phyloP scores from a whole-genome alignment of 768 basidiomycete genomes.

The Boletus sensibilis region DNA sequence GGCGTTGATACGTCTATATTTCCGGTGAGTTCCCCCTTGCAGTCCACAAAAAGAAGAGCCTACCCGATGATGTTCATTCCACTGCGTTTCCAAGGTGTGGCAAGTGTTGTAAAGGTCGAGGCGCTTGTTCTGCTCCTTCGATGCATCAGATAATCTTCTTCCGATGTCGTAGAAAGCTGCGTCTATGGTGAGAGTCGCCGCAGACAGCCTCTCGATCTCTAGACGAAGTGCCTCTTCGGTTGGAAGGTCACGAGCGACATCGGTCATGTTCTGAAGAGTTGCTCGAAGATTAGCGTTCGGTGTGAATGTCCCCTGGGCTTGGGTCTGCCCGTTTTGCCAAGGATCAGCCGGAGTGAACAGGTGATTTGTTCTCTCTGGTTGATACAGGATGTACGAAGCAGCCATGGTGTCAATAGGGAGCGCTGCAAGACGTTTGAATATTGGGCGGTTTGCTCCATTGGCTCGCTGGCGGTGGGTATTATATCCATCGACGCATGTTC shows the following conservation, averaged over 20 bases:
- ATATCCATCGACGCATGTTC: slow-evolving; percentile 6
- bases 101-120: slow-evolving; percentile 13
- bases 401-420: slow-evolving; percentile 5
- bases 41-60: background rate
- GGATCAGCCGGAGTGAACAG: background rate
- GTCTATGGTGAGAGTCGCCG: slow-evolving; percentile 18
- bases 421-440: background rate
- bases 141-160: slow-evolving; percentile 6
- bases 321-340: background rate
- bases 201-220: slow-evolving; percentile 18
- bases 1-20: slow-evolving; percentile 12
- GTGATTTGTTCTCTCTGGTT: background rate
- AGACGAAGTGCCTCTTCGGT: slow-evolving; percentile 12
- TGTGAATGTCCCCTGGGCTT: background rate
- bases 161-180: slow-evolving; percentile 15
- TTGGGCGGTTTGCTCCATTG: background rate
- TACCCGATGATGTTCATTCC: slow-evolving; percentile 18
- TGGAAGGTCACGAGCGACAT: slow-evolving; percentile 3
- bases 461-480: slow-evolving; percentile 1
- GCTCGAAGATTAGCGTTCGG: background rate
- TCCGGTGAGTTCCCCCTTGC: background rate
- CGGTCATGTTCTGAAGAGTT: background rate
- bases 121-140: slow-evolving; percentile 6
- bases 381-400: background rate
- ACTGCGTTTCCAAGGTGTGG: slow-evolving; percentile 8